Conservation (phyloP, 2,329 filamentous ascomycete species). For the Scytalidium lignicola region DNA sequence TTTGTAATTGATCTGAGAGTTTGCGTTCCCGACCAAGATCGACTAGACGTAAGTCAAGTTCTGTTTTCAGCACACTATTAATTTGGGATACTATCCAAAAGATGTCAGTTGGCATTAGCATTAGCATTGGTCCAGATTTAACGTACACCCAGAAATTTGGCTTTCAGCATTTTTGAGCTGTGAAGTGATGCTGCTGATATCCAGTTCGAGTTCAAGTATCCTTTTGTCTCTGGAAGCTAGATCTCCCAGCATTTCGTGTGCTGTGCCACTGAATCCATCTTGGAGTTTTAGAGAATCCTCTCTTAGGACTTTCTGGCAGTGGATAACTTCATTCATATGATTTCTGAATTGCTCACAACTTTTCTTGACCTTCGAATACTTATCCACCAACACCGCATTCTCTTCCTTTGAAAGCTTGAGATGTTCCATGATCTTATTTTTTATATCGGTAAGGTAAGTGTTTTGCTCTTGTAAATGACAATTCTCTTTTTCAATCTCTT, state of each 20-base stretch:
- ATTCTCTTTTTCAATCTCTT: slow-evolving; percentile 11
- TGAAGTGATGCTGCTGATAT: background rate
- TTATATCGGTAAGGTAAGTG: background rate
- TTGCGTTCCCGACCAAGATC: slow-evolving; percentile 13
- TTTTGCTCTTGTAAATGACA: background rate
- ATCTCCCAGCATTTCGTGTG: background rate
- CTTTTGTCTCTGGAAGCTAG: background rate
- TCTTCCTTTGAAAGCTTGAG: background rate
- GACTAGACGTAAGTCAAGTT: slow-evolving; percentile 10
- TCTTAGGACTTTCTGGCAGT: slow-evolving; percentile 16
- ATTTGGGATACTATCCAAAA: background rate
- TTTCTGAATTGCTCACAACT: slow-evolving; percentile 23
- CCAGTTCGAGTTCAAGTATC: background rate
- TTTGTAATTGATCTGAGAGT: slow-evolving; percentile 12
- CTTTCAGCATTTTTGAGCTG: background rate
- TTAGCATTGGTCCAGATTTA: background rate
- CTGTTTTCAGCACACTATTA: slow-evolving; percentile 6
- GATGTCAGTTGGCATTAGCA: background rate
- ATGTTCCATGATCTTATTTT: background rate
- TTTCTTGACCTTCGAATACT: slow-evolving; percentile 18
- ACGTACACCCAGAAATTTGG: background rate
- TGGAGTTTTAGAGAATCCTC: slow-evolving; percentile 2
- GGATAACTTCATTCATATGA: slow-evolving; percentile 29
- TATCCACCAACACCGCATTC: slow-evolving; percentile 13
- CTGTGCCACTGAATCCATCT: background rate